phyloP scores from a whole-genome alignment of 2,329 filamentous ascomycete species.

The Podosphaera xanthii region DNA sequence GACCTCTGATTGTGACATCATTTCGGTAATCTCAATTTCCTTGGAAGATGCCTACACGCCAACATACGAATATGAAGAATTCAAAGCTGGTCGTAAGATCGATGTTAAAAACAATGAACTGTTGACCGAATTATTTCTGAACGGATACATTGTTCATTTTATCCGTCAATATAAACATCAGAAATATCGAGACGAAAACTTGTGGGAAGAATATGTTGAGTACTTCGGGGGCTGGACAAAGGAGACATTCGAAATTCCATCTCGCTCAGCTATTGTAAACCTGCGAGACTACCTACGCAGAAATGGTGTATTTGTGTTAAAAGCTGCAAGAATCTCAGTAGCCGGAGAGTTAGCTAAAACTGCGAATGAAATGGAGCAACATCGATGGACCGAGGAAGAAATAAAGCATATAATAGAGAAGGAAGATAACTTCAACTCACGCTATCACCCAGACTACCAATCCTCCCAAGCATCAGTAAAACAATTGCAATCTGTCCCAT shows the following conservation, averaged over 20 bases:
- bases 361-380: neutral
- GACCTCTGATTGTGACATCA: too few species aligned
- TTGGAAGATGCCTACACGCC: neutral
- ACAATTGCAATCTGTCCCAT: too few species aligned
- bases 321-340: neutral
- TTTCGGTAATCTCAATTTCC: neutral
- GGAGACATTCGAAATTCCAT: neutral
- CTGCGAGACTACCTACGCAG: neutral
- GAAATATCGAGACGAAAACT: neutral
- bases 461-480: too few species aligned
- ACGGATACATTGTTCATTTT: neutral
- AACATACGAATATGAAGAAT: neutral
- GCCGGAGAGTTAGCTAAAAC: neutral
- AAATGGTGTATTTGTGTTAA: neutral
- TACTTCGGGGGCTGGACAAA: neutral
- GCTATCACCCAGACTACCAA: too few species aligned
- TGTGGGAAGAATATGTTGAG: neutral
- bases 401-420: neutral
- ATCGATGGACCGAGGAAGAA: too few species aligned
- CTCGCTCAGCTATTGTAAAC: neutral
- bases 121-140: neutral
- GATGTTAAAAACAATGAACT: neutral
- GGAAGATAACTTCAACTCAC: too few species aligned
- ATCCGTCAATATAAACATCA: neutral
- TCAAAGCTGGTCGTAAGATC: neutral